Percentiles rank a stretch among this genome's conserved stretches.
phyloP scores from a whole-genome alignment of 331 rosid genomes.

The Prunus yedoensis region DNA sequence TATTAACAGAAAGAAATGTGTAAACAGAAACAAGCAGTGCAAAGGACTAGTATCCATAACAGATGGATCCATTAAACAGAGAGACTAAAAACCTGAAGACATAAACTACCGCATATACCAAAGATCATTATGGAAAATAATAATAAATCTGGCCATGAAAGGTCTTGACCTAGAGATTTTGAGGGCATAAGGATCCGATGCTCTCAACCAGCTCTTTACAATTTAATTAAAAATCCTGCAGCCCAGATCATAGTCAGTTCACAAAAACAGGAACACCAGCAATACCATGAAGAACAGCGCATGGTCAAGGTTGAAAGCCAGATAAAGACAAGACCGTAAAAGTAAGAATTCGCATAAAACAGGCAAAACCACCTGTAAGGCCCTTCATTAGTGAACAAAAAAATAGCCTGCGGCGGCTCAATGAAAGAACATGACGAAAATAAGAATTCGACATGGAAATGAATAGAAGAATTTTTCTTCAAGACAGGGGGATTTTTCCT shows the following conservation, averaged over 20 bases:
- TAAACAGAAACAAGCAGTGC: not conserved
- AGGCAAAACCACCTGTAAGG: not conserved
- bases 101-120: not conserved
- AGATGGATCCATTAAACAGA: not conserved
- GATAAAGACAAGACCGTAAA: not conserved
- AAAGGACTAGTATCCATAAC: not conserved
- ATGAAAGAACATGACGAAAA: not conserved
- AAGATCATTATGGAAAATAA: slow-evolving; percentile 10
- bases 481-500: not conserved
- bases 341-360: not conserved
- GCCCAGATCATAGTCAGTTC: slow-evolving; percentile 52
- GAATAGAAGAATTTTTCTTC: not conserved
- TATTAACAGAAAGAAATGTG: not conserved
- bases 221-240: slow-evolving; percentile 45
- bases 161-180: slow-evolving; percentile 48
- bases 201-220: slow-evolving; percentile 56
- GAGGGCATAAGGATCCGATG: slow-evolving; percentile 43
- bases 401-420: not conserved
- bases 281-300: slow-evolving; percentile 23
- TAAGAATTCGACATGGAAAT: not conserved
- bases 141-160: slow-evolving; percentile 37
- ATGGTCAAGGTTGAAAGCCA: slow-evolving; percentile 12
- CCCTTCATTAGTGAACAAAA: not conserved
- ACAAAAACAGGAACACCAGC: slow-evolving; percentile 28
- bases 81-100: not conserved